Evolutionary conservation across 441 rosid species (phyloP), one percentile per base, ranked within the genome.

Genomic region (Jatropha podagrica): DNA sequence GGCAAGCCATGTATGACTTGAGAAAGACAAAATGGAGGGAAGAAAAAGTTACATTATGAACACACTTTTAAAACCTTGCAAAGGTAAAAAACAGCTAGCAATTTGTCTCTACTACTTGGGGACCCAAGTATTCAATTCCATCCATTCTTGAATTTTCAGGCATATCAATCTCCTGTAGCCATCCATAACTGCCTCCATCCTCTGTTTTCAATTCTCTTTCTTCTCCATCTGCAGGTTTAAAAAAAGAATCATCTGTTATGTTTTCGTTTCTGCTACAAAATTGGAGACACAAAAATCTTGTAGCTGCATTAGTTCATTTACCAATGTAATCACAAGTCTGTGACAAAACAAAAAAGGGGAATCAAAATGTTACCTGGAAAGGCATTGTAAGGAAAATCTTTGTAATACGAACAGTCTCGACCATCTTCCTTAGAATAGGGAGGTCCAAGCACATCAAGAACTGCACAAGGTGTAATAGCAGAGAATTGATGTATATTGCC

Each of bases 111-210:
- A 46, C 55, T 60, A 91, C 71, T 65, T 71, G 87, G 20, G 96
- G 96, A 26, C 96, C 90, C 9, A 71, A 55, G 75, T 91, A 91
- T 72, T 82, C 86, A 58, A 89, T 85, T 40, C 73, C 74, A 75
- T 83, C 83, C 92, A 91, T 91, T 4, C 79, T 27, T 37, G 88
- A 83, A 64, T 82, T 72, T 80, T 84, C 85, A 1, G 94, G 92
- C 75, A 74, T 14, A 27, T 81, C 90, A 1, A 79, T 87, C 84
- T 89, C 92, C 81, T 89, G 88, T 78, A 91, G 49, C 89, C 91
- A 89, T 44, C 82, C 81, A 49, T 76, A 80, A 1, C 40, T 0
- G 1, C 63, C 69, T 0, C 83, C 82, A 9, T 81, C 88, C 61
- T 83, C 86, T 49, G 37, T 52, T 40, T n/a, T 42, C 64, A 37